Percentiles rank a stretch among this genome's conserved stretches.
Evolutionary conservation across 176 grass and related monocot genomes (phyloP).

Genomic region (Zizania latifolia): DNA sequence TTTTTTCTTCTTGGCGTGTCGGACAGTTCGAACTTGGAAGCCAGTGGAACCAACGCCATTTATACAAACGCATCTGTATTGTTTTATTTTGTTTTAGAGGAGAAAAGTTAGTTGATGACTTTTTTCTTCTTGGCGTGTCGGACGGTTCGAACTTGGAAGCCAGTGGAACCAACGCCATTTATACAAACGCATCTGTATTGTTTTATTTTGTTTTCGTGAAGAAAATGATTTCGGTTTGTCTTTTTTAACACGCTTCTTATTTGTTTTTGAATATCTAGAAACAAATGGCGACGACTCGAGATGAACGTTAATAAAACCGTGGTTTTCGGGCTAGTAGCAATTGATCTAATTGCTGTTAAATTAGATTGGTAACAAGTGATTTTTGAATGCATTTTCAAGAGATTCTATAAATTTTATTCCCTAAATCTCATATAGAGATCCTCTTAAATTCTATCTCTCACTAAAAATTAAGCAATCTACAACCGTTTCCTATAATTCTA

Average conservation of each 20-base stretch:
- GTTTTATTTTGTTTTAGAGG: not conserved
- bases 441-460: no score
- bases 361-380: no score
- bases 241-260: no score
- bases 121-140: not conserved
- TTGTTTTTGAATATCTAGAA: not conserved
- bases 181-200: not conserved
- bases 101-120: not conserved
- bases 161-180: not conserved
- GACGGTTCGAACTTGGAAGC: not conserved
- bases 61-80: not conserved
- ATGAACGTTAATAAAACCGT: no score
- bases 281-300: not conserved
- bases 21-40: not conserved
- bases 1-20: not conserved
- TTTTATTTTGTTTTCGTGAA: not conserved
- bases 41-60: not conserved
- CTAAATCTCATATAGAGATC: no score
- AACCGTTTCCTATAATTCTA: no score
- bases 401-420: no score
- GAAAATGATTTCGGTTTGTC: no score
- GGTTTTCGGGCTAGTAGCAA: no score
- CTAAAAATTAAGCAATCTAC: no score
- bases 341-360: no score
- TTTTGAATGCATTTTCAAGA: no score